These are phyloP conservation scores for Cruciata laevipes DNA, from an alignment of 257 asterid genomes.

Conservation along the genomic window DNA sequence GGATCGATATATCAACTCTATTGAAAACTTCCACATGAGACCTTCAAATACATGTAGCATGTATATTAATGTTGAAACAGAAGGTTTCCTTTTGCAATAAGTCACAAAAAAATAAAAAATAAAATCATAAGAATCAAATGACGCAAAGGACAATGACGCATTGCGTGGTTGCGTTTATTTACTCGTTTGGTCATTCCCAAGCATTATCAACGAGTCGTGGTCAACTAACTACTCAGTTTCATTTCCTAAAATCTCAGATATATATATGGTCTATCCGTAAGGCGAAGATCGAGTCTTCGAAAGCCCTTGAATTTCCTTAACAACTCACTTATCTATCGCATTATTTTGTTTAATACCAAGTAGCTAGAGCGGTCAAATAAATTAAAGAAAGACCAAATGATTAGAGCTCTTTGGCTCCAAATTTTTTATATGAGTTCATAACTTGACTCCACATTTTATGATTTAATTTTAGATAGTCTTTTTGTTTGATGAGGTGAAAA, in stretches of 20 bases:
- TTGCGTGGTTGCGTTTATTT: background rate
- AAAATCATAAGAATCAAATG: background rate
- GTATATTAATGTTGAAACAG: background rate
- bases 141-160: background rate
- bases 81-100: background rate
- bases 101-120: background rate
- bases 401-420: background rate
- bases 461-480: too few species aligned
- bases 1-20: too few species aligned
- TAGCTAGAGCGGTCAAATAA: background rate
- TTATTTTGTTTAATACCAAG: background rate
- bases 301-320: background rate
- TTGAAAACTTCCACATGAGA: background rate
- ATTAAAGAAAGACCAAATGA: background rate
- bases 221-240: background rate
- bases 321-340: constrained; percentile 1
- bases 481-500: background rate
- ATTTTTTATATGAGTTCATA: background rate
- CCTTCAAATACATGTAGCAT: background rate
- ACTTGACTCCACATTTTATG: background rate
- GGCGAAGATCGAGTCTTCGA: background rate
- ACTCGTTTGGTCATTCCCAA: background rate
- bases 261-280: background rate
- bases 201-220: background rate
- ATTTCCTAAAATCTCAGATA: background rate